A percentile compares a stretch with the other conserved stretches of the same genome.
Conservation (phyloP, 2,329 filamentous ascomycete species). For the Helminthosporium solani region DNA sequence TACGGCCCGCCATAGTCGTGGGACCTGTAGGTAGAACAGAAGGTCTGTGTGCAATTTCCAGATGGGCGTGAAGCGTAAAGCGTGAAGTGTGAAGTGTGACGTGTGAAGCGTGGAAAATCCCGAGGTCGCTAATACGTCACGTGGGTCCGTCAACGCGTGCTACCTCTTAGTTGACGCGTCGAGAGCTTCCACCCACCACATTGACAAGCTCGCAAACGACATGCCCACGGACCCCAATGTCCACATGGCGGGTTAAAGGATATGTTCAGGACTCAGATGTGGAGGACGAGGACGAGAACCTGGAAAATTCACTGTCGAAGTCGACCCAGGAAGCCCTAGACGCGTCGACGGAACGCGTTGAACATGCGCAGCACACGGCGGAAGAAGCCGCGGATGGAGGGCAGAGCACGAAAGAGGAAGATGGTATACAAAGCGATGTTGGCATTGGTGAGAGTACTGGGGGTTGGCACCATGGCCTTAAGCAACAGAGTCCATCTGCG, state of each 20-base stretch:
- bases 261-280: slow-evolving; percentile 55
- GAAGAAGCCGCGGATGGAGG: background rate
- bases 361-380: slow-evolving; percentile 1
- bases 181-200: slow-evolving; percentile 13
- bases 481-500: background rate
- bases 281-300: slow-evolving; percentile 43
- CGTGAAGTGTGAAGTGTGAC: background rate
- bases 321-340: slow-evolving; percentile 9
- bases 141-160: background rate
- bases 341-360: slow-evolving; percentile 22
- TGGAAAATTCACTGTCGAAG: slow-evolving; percentile 24
- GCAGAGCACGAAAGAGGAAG: background rate
- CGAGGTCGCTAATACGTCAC: background rate
- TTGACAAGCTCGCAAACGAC: slow-evolving; percentile 24
- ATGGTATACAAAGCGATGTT: background rate
- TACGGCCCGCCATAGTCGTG: slow-evolving; percentile 31
- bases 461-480: slow-evolving; percentile 3
- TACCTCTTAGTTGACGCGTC: slow-evolving; percentile 28
- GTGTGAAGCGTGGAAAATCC: background rate
- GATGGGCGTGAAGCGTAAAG: background rate
- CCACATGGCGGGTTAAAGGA: slow-evolving; percentile 51
- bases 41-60: background rate
- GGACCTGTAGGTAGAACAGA: too few species aligned
- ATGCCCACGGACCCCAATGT: slow-evolving; percentile 47
- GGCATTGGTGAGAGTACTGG: background rate